Percentiles rank a stretch among this genome's conserved stretches.
These are phyloP conservation scores for Vigna nakashimae DNA, from an alignment of 306 rosid species.

Conservation along the genomic window DNA sequence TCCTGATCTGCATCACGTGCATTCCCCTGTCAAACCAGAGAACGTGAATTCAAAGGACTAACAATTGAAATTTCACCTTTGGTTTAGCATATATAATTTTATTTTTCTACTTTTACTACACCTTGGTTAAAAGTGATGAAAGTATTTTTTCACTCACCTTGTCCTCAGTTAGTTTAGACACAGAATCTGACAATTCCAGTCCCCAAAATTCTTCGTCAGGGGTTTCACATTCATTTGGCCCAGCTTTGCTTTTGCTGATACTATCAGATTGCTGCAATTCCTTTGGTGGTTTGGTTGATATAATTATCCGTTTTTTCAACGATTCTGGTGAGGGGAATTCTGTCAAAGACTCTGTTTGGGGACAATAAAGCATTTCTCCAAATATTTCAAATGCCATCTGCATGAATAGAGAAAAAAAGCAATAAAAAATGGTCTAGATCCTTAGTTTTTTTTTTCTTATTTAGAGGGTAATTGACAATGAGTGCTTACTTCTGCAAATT, in stretches of 20 bases:
- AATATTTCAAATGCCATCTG: slow-evolving; percentile 69
- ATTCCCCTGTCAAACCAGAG: slow-evolving; percentile 49
- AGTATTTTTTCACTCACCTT: slow-evolving; percentile 49
- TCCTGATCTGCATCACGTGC: slow-evolving; percentile 61
- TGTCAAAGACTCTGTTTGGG: slow-evolving; percentile 52
- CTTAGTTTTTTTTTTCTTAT: background rate
- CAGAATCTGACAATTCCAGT: slow-evolving; percentile 35
- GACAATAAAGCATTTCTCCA: slow-evolving; percentile 74
- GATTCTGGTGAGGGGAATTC: slow-evolving; percentile 90
- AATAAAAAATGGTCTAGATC: background rate
- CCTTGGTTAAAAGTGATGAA: background rate
- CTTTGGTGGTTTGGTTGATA: slow-evolving; percentile 94
- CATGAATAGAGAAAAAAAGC: slow-evolving; percentile 39
- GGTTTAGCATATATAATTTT: background rate
- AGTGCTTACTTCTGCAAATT: slow-evolving; percentile 68
- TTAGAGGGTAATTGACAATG: background rate
- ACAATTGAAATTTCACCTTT: slow-evolving; percentile 16
- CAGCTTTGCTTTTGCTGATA: slow-evolving; percentile 10
- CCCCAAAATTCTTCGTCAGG: slow-evolving; percentile 60
- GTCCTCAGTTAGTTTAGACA: slow-evolving; percentile 45
- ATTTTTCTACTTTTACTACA: background rate
- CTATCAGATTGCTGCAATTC: slow-evolving; percentile 48
- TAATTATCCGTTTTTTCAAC: slow-evolving; percentile 61
- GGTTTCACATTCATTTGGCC: slow-evolving; percentile 55
- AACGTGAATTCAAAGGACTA: background rate